Conservation (phyloP, 2,329 filamentous ascomycete genomes). For the Immersiporthe knoxdaviesiana region DNA sequence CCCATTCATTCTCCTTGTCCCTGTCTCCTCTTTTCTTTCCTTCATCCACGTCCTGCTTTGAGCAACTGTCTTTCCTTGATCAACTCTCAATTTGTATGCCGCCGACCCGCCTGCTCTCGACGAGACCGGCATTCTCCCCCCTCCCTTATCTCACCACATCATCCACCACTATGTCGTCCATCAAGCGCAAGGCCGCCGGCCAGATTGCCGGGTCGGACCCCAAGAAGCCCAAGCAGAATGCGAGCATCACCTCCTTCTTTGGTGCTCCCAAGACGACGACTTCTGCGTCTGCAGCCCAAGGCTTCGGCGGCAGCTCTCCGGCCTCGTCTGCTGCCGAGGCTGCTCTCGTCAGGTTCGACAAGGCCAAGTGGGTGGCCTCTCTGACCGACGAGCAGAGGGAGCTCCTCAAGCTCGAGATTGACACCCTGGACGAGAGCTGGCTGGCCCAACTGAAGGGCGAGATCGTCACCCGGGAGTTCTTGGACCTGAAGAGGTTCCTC, state of each 20-base stretch:
- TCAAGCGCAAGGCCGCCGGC: conserved; percentile 69
- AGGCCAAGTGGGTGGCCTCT: conserved; percentile 82
- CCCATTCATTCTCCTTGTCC: conserved; percentile 5
- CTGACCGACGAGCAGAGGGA: conserved; percentile 81
- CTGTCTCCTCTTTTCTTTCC: not conserved
- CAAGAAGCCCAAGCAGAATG: conserved; percentile 76
- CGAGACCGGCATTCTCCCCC: not conserved
- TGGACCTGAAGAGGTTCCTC: conserved; percentile 86
- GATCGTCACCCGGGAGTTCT: conserved; percentile 75
- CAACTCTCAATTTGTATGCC: conserved; percentile 3
- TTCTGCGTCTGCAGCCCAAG: conserved; percentile 34
- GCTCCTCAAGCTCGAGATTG: conserved; percentile 85
- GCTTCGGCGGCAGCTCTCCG: conserved; percentile 25
- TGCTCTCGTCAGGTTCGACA: conserved; percentile 70
- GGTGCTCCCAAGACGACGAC: conserved; percentile 63
- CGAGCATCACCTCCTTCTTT: conserved; percentile 90
- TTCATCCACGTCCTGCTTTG: not conserved
- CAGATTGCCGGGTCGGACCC: conserved; percentile 51
- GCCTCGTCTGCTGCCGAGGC: conserved; percentile 35
- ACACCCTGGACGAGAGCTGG: conserved; percentile 91
- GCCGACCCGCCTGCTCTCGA: not conserved
- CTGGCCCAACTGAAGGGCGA: conserved; percentile 87
- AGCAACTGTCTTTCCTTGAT: not conserved
- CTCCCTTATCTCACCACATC: conserved; percentile 25
- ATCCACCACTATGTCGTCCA: conserved; percentile 51